Conservation (phyloP, 208 protist species). For the Crithidia sp. region DNA sequence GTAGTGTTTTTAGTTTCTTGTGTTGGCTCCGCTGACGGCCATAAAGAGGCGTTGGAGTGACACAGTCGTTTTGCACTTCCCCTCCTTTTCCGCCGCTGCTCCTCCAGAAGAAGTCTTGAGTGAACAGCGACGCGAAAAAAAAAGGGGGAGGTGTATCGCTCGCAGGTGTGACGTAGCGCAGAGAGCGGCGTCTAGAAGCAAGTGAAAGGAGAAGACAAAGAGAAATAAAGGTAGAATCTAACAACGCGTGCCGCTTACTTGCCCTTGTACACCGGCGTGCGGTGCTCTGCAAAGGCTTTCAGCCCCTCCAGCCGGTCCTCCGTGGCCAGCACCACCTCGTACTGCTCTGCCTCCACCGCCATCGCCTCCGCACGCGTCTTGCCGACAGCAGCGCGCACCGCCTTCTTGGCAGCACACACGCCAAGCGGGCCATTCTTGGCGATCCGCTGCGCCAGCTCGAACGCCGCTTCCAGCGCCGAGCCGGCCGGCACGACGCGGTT, state of each 20-base stretch:
- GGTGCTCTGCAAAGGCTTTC: conserved; percentile 91
- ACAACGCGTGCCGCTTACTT: conserved; percentile 36
- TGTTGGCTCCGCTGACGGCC: no score
- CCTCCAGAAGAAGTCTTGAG: no score
- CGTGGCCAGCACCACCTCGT: conserved; percentile 85
- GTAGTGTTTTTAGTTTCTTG: no score
- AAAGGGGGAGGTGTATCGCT: no score
- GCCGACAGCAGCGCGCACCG: conserved; percentile 73
- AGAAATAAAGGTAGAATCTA: neutral
- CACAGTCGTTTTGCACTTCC: no score
- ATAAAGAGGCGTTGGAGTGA: no score
- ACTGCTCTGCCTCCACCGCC: conserved; percentile 73
- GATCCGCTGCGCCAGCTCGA: conserved; percentile 55
- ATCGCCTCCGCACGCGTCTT: conserved; percentile 65
- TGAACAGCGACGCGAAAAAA: no score
- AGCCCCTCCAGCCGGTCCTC: conserved; percentile 92
- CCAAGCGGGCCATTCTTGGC: conserved; percentile 84
- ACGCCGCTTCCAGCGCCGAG: conserved; percentile 33
- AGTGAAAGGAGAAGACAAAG: neutral
- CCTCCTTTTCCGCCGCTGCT: no score
- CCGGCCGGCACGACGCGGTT: conserved; percentile 69
- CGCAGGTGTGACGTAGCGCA: no score
- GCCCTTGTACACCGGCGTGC: conserved; percentile 84
- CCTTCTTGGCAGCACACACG: conserved; percentile 81
- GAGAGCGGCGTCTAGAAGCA: no score